phyloP scores from a whole-genome alignment of 352 stramenopile species.

The Phytophthora idaei region DNA sequence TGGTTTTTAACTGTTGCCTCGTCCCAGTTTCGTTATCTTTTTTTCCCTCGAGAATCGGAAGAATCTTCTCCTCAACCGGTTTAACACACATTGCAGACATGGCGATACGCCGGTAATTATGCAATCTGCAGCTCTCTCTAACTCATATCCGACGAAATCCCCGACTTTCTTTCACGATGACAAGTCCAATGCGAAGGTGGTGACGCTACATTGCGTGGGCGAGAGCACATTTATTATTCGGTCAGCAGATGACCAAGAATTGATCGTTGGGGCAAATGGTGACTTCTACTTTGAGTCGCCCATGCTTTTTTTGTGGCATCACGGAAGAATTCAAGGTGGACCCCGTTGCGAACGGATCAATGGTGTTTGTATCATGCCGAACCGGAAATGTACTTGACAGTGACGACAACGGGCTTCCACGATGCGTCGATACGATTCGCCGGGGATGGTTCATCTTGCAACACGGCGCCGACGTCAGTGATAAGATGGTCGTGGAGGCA shows the following conservation, averaged over 20 bases:
- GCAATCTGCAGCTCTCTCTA: constrained; percentile 7
- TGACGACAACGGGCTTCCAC: constrained; percentile 18
- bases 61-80: not conserved
- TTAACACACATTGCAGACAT: not conserved
- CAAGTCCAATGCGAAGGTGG: constrained; percentile 12
- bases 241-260: constrained; percentile 17
- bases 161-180: constrained; percentile 12
- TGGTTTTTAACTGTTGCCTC: not conserved
- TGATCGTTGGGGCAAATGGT: constrained; percentile 30
- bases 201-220: constrained; percentile 8
- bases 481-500: constrained; percentile 1
- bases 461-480: not conserved
- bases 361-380: constrained; percentile 27
- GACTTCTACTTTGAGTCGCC: constrained; percentile 31
- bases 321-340: constrained; percentile 31
- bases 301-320: constrained; percentile 13
- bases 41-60: not conserved
- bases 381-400: constrained; percentile 28
- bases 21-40: not conserved
- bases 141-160: constrained; percentile 3
- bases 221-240: constrained; percentile 21
- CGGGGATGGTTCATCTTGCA: constrained; percentile 28
- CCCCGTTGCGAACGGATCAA: constrained; percentile 14
- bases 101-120: constrained; percentile 19
- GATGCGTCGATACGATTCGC: constrained; percentile 30